A percentile compares a stretch with the other conserved stretches of the same genome.
These are phyloP conservation scores for Mortierella sp. DNA, from an alignment of 371 early-diverging fungal genomes.

Conservation along the genomic window DNA sequence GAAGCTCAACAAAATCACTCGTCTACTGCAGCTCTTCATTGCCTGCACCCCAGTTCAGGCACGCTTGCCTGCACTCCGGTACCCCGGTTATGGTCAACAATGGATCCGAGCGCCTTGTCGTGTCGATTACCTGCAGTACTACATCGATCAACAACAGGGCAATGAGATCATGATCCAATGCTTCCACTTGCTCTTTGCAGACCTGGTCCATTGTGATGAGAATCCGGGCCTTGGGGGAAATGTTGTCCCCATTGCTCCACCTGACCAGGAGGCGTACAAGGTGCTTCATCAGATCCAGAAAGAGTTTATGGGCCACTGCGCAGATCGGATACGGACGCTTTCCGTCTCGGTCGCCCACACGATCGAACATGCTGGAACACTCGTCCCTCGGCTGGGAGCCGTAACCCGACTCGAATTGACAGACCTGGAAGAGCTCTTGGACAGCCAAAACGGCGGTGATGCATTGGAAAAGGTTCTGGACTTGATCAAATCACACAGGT, in stretches of 20 bases:
- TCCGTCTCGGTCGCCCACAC: slow-evolving; percentile 29
- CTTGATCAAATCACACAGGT: slow-evolving; percentile 43
- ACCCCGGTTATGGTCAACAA: slow-evolving; percentile 51
- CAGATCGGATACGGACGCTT: slow-evolving; percentile 26
- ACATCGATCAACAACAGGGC: slow-evolving; percentile 23
- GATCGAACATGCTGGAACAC: slow-evolving; percentile 10
- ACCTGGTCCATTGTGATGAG: slow-evolving; percentile 26
- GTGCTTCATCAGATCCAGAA: slow-evolving; percentile 33
- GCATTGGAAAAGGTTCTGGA: slow-evolving; percentile 20
- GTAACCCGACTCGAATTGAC: slow-evolving; percentile 39
- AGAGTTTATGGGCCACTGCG: slow-evolving; percentile 39
- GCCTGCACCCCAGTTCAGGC: slow-evolving; percentile 43
- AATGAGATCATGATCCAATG: slow-evolving; percentile 29
- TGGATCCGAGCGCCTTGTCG: slow-evolving; percentile 47
- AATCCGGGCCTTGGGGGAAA: background rate
- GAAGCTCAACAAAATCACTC: slow-evolving; percentile 35
- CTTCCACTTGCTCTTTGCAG: slow-evolving; percentile 47
- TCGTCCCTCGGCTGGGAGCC: slow-evolving; percentile 23
- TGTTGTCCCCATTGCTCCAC: slow-evolving; percentile 13
- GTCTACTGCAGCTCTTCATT: slow-evolving; percentile 41
- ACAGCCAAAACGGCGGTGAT: background rate
- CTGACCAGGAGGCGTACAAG: slow-evolving; percentile 30
- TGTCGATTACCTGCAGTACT: slow-evolving; percentile 36
- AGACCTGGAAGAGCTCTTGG: slow-evolving; percentile 23
- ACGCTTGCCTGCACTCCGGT: slow-evolving; percentile 42